Percentiles rank a stretch among this genome's conserved stretches.
Conservation (phyloP, 1,284 basidiomycete species). For the Mycosarcoma maydis region DNA sequence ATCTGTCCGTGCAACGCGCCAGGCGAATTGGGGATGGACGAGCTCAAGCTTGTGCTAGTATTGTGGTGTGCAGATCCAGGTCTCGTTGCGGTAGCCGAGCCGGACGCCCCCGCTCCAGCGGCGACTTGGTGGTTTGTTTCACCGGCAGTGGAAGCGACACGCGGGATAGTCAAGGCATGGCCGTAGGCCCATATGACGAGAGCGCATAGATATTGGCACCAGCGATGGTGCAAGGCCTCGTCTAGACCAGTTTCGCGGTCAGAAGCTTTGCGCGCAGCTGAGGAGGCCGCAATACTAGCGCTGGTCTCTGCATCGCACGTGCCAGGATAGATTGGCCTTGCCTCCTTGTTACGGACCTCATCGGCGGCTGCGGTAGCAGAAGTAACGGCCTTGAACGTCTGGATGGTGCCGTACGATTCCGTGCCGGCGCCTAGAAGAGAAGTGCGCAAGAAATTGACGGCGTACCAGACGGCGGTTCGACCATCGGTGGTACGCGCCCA, state of each 20-base stretch:
- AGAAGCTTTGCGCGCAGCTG: conserved; percentile 15
- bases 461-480: conserved; percentile 47
- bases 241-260: conserved; percentile 41
- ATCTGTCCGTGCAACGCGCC: conserved; percentile 24
- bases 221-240: conserved; percentile 51
- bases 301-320: conserved; percentile 13
- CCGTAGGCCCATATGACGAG: conserved; percentile 55
- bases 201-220: conserved; percentile 52
- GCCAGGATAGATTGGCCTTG: conserved; percentile 4
- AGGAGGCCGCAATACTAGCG: background rate
- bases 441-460: conserved; percentile 46
- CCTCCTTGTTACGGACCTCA: conserved; percentile 9
- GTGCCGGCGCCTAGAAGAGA: conserved; percentile 36
- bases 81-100: conserved; percentile 5
- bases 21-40: conserved; percentile 17
- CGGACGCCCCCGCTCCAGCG: background rate
- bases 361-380: conserved; percentile 3
- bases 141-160: conserved; percentile 4
- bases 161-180: conserved; percentile 43
- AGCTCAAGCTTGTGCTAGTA: background rate
- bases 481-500: conserved; percentile 51
- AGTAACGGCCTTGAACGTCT: conserved; percentile 13
- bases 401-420: conserved; percentile 40
- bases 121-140: conserved; percentile 1
- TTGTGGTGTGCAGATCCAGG: conserved; percentile 21